Percentiles rank a stretch among this genome's conserved stretches.
Evolutionary conservation across 2,329 filamentous ascomycete species (phyloP).

Genomic region (Trichoderma atroviride): DNA sequence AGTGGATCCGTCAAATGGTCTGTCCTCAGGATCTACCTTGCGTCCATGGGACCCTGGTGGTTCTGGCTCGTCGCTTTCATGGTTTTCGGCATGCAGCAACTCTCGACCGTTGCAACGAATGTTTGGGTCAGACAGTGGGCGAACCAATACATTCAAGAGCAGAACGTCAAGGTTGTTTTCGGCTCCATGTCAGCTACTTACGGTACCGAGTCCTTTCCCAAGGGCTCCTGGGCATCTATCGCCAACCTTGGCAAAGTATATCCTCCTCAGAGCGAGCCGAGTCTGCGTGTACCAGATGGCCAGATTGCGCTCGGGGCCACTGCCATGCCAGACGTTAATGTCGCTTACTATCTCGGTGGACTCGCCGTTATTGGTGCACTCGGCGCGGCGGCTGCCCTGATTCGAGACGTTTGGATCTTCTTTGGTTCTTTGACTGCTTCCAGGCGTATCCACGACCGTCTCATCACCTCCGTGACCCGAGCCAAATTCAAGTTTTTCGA

Average conservation of each 20-base stretch:
- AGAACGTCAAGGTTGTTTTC: conserved; percentile 32
- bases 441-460: conserved; percentile 74
- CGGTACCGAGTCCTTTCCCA: conserved; percentile 35
- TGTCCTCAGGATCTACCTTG: conserved; percentile 83
- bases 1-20: conserved; percentile 84
- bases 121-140: conserved; percentile 96
- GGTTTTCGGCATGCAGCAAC: conserved; percentile 80
- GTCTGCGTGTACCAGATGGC: conserved; percentile 13
- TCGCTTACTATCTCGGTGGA: conserved; percentile 78
- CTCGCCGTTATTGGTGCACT: conserved; percentile 78
- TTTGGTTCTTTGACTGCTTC: conserved; percentile 89
- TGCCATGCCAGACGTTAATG: conserved; percentile 65
- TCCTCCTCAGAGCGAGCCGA: neutral
- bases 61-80: conserved; percentile 81
- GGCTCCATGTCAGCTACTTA: conserved; percentile 33
- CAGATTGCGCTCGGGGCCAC: conserved; percentile 31
- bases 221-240: conserved; percentile 42
- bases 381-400: conserved; percentile 79
- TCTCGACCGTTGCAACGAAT: conserved; percentile 84
- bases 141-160: conserved; percentile 73
- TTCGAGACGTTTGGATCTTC: conserved; percentile 87
- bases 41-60: conserved; percentile 93
- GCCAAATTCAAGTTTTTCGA: conserved; percentile 99
- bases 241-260: conserved; percentile 41
- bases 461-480: conserved; percentile 79